Conservation (phyloP, 2,329 filamentous ascomycete species). For the Cephalotrichum gorgonifer region DNA sequence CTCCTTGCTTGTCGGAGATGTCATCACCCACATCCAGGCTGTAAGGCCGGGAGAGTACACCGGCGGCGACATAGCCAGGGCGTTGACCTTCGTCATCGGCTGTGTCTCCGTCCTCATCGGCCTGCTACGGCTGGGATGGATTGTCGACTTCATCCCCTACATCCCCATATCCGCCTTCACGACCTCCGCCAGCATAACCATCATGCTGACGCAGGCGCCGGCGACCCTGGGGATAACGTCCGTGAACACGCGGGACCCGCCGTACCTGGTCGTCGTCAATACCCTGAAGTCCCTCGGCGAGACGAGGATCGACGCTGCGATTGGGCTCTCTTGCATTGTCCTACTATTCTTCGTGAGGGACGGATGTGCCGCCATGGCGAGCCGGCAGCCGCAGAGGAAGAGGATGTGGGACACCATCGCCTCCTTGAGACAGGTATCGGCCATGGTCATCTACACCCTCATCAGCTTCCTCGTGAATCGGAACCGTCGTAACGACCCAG, state of each 20-base stretch:
- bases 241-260: conserved; percentile 32
- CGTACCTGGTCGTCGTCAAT: conserved; percentile 34
- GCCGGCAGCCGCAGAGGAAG: conserved; percentile 46
- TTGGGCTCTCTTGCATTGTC: conserved; percentile 57
- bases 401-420: conserved; percentile 63
- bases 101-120: conserved; percentile 32
- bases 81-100: conserved; percentile 34
- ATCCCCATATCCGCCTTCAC: conserved; percentile 40
- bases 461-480: conserved; percentile 61
- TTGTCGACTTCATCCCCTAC: conserved; percentile 41
- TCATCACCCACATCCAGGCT: conserved; percentile 26
- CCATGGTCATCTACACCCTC: conserved; percentile 65
- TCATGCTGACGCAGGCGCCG: conserved; percentile 36
- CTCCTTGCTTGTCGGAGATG: conserved; percentile 38
- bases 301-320: conserved; percentile 55
- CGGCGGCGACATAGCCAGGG: conserved; percentile 29
- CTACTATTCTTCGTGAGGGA: conserved; percentile 56
- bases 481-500: conserved; percentile 32
- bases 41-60: conserved; percentile 21
- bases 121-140: conserved; percentile 34
- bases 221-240: conserved; percentile 29
- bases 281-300: conserved; percentile 26
- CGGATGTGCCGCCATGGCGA: conserved; percentile 49
- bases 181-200: conserved; percentile 39
- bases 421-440: conserved; percentile 66